These are phyloP conservation scores for Suhomyces canberraensis DNA, from an alignment of 805 yeast genomes.

Conservation along the genomic window DNA sequence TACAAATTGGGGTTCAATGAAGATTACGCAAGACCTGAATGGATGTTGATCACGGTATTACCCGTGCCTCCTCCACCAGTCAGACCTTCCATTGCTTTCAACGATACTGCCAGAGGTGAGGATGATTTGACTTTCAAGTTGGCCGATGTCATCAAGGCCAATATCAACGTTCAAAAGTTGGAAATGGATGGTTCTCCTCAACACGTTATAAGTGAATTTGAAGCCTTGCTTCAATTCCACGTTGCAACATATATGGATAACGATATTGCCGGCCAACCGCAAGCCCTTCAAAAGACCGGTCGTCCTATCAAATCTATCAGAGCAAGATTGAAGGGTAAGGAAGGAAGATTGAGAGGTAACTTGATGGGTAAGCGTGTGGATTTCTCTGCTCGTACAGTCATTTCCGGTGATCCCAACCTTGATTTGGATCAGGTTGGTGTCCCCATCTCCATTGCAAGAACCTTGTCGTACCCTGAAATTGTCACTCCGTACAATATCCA, in stretches of 20 bases:
- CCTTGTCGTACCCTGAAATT: slow-evolving; percentile 93
- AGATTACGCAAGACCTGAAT: slow-evolving; percentile 97
- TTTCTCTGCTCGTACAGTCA: slow-evolving; percentile 97
- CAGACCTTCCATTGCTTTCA: slow-evolving; percentile 96
- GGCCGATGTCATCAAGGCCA: slow-evolving; percentile 95
- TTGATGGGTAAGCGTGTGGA: slow-evolving; percentile 99
- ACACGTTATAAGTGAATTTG: slow-evolving; percentile 95
- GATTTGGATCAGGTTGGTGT: slow-evolving; percentile 99
- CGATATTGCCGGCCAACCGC: slow-evolving; percentile 99
- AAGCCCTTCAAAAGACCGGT: slow-evolving; percentile 96
- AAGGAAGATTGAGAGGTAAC: slow-evolving; percentile 97
- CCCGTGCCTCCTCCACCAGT: slow-evolving; percentile 99
- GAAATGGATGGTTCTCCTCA: slow-evolving; percentile 99
- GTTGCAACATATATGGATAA: slow-evolving; percentile 99
- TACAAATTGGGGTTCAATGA: slow-evolving; percentile 82
- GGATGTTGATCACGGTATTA: slow-evolving; percentile 95
- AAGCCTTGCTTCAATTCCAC: slow-evolving; percentile 90
- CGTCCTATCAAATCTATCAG: slow-evolving; percentile 97
- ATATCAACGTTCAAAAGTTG: slow-evolving; percentile 92
- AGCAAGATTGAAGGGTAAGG: slow-evolving; percentile 99
- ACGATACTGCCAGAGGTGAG: slow-evolving; percentile 97
- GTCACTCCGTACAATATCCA: slow-evolving; percentile 98
- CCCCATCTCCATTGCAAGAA: slow-evolving; percentile 93
- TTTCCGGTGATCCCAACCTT: slow-evolving; percentile 97
- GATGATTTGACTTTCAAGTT: slow-evolving; percentile 97